Evolutionary conservation across 768 basidiomycete genomes (phyloP), one percentile per base, ranked within the genome.

Genomic region (Amylocystis lapponica): DNA sequence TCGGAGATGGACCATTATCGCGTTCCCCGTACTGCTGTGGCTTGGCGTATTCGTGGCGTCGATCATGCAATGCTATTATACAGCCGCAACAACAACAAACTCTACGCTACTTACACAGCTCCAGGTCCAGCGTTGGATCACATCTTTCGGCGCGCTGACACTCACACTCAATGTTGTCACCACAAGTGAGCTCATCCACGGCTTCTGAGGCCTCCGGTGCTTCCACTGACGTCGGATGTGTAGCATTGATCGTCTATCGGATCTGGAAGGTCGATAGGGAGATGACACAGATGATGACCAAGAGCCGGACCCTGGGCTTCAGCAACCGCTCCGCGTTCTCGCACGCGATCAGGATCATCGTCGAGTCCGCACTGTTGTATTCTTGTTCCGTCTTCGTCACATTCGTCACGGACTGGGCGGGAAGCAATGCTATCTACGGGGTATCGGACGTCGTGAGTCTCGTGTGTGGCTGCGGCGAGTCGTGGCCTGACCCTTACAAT

Each of bases 281-380:
- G 27, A 29, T 17, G 3, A 16, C 39, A 14, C 16, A 30, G 27
- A 30, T 26, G 17, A 30, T 40, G 27, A 30, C 14, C n/a, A 9
- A 13, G 16, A 14, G 27, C 14, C 20, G 14, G 27, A 6, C n/a
- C n/a, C n/a, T n/a, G n/a, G n/a, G 39, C 10, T 17, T 17, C 11
- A 25, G 39, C n/a, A 29, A 27, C 26, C 7, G 29, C 4, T 17
- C 13, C 4, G 31, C 22, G 3, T 23, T 43, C 31, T 33, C 30
- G 17, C n/a, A 17, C 5, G n/a, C 22, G 5, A 43, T 31, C 21
- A 5, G 30, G n/a, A 25, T 43, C 17, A 23, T 43, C 14, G 20
- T 43, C 14, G 41, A 43, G 14, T 43, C 41, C 20, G 41, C 32
- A 8, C 26, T 43, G 8, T 20, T 43, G 4, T 43, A 43, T 23